phyloP scores from a whole-genome alignment of 345 rosid genomes.

The Eucalyptus pauciflora region DNA sequence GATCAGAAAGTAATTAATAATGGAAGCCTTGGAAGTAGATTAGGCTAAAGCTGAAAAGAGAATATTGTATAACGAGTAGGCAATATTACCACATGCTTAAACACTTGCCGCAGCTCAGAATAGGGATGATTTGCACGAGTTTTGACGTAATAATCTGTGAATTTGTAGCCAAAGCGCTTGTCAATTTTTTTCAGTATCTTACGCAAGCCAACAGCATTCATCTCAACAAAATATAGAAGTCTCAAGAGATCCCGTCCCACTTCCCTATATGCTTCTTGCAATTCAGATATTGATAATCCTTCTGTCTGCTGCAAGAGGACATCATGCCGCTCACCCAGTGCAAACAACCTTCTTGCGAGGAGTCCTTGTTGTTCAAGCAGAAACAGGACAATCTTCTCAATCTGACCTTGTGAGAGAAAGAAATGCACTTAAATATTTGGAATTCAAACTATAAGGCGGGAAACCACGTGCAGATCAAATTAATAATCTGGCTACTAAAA shows the following conservation, averaged over 20 bases:
- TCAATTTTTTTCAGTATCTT: conserved; percentile 95
- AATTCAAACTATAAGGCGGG: neutral
- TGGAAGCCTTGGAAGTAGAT: neutral
- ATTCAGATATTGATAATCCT: conserved; percentile 40
- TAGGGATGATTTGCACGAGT: conserved; percentile 98
- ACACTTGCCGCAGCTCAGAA: conserved; percentile 97
- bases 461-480: neutral
- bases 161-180: conserved; percentile 91
- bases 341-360: conserved; percentile 55
- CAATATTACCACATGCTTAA: conserved; percentile 85
- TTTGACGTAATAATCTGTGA: conserved; percentile 84
- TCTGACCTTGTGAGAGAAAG: conserved; percentile 30
- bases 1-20: neutral
- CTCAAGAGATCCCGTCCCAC: conserved; percentile 69
- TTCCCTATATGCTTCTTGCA: conserved; percentile 69
- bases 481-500: neutral
- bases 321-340: conserved; percentile 57
- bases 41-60: neutral
- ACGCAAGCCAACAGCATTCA: conserved; percentile 83
- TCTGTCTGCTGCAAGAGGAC: conserved; percentile 57
- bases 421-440: neutral
- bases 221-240: conserved; percentile 79
- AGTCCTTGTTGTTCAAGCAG: conserved; percentile 92
- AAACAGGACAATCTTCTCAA: conserved; percentile 91
- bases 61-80: neutral